phyloP scores from a whole-genome alignment of 129 eudicot species.

The Kitagawia praeruptora region DNA sequence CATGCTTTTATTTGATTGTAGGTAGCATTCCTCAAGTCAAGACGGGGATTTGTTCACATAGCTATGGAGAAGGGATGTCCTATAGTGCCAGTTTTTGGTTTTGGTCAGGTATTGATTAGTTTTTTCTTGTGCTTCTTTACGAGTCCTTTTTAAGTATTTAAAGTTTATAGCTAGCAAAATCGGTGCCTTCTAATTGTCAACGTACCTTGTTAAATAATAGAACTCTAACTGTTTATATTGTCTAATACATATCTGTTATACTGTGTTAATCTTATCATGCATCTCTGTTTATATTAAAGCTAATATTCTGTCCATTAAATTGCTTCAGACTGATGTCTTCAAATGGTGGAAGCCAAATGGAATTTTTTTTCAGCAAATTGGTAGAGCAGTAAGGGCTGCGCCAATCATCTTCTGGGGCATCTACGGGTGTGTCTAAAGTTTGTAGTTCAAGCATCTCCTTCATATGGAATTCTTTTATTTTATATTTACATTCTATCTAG shows the following conservation, averaged over 20 bases:
- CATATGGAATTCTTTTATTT: neutral
- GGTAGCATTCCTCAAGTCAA: conserved; percentile 58
- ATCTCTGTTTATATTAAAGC: neutral
- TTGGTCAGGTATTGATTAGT: conserved; percentile 66
- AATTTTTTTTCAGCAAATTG: conserved; percentile 41
- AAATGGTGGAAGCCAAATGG: conserved; percentile 97
- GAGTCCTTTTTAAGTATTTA: neutral
- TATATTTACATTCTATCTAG: neutral
- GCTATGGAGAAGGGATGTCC: conserved; percentile 79
- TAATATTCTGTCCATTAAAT: neutral
- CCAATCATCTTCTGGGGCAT: conserved; percentile 87
- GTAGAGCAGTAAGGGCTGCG: conserved; percentile 69
- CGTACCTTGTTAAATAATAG: neutral
- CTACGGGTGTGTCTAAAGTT: conserved; percentile 49
- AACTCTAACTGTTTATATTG: neutral
- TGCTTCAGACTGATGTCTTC: conserved; percentile 57
- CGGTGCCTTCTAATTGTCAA: neutral
- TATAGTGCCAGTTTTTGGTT: conserved; percentile 83
- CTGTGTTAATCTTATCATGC: neutral
- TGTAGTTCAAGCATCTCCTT: neutral
- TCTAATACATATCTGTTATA: neutral
- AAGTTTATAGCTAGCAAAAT: neutral
- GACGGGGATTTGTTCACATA: conserved; percentile 77
- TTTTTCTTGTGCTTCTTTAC: neutral
- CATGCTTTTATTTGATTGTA: conserved; percentile 13